Evolutionary conservation across 2,329 filamentous ascomycete species (phyloP).

Genomic region (Sclerotinia glacialis): DNA sequence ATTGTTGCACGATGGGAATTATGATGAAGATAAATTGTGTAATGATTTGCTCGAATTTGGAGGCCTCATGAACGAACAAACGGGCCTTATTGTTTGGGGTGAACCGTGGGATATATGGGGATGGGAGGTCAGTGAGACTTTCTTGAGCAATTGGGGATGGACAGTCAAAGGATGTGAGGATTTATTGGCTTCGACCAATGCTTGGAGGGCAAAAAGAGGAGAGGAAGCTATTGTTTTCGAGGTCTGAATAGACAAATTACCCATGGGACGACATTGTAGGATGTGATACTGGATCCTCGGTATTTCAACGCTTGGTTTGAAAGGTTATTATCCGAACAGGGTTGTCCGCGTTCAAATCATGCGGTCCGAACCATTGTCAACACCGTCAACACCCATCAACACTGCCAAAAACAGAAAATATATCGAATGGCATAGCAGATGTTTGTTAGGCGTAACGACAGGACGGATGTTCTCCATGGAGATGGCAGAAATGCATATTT

Average conservation of each 20-base stretch:
- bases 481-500: not conserved
- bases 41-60: constrained; percentile 43
- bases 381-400: not conserved
- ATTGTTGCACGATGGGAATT: constrained; percentile 41
- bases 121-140: constrained; percentile 46
- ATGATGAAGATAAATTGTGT: constrained; percentile 47
- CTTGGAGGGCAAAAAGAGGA: constrained; percentile 40
- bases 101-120: constrained; percentile 43
- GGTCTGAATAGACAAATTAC: not conserved
- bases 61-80: constrained; percentile 40
- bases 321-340: not conserved
- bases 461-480: not conserved
- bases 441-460: not conserved
- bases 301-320: not conserved
- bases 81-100: constrained; percentile 40
- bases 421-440: not conserved
- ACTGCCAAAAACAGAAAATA: not conserved
- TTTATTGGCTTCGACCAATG: constrained; percentile 41
- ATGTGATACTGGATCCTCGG: not conserved
- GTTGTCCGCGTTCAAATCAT: not conserved
- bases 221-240: constrained; percentile 32
- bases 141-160: constrained; percentile 43
- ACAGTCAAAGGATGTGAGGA: constrained; percentile 35
- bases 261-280: not conserved
- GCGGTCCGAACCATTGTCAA: not conserved